These are phyloP conservation scores for Aspergillus latus DNA, from an alignment of 2,329 filamentous ascomycete genomes.

Conservation along the genomic window DNA sequence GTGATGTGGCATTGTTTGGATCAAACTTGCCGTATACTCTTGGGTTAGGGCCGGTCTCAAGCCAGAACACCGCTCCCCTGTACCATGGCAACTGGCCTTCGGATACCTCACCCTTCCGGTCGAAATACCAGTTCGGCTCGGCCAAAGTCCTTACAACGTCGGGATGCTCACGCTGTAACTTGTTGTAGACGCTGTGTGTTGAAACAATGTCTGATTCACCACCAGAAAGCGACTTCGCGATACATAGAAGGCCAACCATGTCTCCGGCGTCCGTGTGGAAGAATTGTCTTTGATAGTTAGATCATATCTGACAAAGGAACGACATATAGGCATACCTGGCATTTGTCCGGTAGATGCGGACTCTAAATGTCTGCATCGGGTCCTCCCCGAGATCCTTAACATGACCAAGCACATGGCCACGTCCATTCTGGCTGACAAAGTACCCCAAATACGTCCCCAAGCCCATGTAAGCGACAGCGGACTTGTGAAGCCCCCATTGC, in stretches of 20 bases:
- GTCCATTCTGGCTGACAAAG: constrained; percentile 82
- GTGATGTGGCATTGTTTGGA: constrained; percentile 74
- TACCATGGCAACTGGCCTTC: constrained; percentile 74
- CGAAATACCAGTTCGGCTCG: constrained; percentile 84
- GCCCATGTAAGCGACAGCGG: constrained; percentile 86
- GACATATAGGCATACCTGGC: constrained; percentile 53
- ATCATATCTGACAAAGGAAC: background rate
- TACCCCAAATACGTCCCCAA: constrained; percentile 82
- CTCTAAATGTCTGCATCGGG: constrained; percentile 75
- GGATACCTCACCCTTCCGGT: constrained; percentile 81
- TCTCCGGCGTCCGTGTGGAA: constrained; percentile 84
- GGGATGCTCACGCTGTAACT: constrained; percentile 69
- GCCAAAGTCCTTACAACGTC: constrained; percentile 75
- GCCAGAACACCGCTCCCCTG: constrained; percentile 69
- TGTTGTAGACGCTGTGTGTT: constrained; percentile 79
- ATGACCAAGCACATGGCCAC: constrained; percentile 82
- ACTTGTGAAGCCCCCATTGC: constrained; percentile 75
- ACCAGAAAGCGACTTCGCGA: constrained; percentile 74
- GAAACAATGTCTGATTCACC: constrained; percentile 82
- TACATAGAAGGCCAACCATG: constrained; percentile 78
- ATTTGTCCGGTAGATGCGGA: constrained; percentile 87
- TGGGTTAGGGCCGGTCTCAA: constrained; percentile 63
- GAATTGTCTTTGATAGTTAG: constrained; percentile 58
- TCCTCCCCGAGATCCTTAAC: constrained; percentile 88
- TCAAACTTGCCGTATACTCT: constrained; percentile 72